Percentiles rank a stretch among this genome's conserved stretches.
phyloP scores from a whole-genome alignment of 208 protist genomes.

The Leishmania aethiopica region DNA sequence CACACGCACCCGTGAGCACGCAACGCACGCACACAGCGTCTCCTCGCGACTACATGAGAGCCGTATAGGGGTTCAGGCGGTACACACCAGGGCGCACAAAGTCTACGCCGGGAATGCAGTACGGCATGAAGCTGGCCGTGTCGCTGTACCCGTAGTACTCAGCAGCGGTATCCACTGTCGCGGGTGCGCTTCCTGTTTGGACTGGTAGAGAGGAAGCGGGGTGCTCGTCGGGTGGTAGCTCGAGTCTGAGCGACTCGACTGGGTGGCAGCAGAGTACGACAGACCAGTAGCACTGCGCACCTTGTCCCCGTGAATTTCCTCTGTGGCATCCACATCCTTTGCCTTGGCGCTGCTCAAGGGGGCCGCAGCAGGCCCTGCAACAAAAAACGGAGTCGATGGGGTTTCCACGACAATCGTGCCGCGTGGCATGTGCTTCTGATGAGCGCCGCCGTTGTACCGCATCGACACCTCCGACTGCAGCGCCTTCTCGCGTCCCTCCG shows the following conservation, averaged over 20 bases:
- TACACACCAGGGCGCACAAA: slow-evolving; percentile 29
- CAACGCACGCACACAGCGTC: neutral
- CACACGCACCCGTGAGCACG: neutral
- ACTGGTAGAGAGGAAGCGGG: slow-evolving; percentile 5
- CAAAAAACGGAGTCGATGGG: slow-evolving; percentile 13
- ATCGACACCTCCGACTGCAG: slow-evolving; percentile 38
- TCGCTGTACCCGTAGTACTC: neutral
- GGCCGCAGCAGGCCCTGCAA: neutral
- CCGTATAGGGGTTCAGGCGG: slow-evolving; percentile 44
- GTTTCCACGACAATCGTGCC: slow-evolving; percentile 66
- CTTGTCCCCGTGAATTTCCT: neutral
- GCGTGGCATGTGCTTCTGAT: slow-evolving; percentile 71
- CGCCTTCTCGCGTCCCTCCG: slow-evolving; percentile 17
- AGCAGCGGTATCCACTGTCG: neutral
- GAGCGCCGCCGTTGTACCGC: slow-evolving; percentile 23
- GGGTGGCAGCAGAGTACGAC: neutral
- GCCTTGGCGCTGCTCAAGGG: neutral
- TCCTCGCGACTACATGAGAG: slow-evolving; percentile 2
- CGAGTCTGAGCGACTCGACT: slow-evolving; percentile 4
- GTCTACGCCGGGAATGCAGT: slow-evolving; percentile 17
- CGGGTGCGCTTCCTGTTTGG: neutral
- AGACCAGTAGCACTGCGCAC: neutral
- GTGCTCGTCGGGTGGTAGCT: neutral
- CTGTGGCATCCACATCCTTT: neutral
- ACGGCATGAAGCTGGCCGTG: neutral